Evolutionary conservation across 2,329 filamentous ascomycete species (phyloP).

Genomic region (Alternaria rosae): DNA sequence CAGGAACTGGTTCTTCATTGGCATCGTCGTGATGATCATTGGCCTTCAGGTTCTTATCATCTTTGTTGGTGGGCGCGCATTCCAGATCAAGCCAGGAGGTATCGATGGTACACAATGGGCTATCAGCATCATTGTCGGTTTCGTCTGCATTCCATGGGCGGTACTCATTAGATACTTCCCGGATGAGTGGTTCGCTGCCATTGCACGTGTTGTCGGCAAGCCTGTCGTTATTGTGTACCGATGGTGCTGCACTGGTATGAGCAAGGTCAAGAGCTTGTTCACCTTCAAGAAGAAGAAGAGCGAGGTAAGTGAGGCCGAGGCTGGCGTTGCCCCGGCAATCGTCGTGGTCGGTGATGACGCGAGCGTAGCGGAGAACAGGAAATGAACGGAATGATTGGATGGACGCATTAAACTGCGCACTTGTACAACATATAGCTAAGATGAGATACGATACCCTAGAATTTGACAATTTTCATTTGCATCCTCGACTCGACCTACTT

Average conservation of each 20-base stretch:
- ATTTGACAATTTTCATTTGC: neutral
- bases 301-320: constrained; percentile 26
- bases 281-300: constrained; percentile 20
- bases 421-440: neutral
- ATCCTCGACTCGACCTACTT: too few species aligned
- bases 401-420: neutral
- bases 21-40: constrained; percentile 65
- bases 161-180: constrained; percentile 61
- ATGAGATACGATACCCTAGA: neutral
- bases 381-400: neutral
- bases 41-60: constrained; percentile 65
- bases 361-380: constrained; percentile 3
- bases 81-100: constrained; percentile 58
- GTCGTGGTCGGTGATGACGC: constrained; percentile 22
- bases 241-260: constrained; percentile 14
- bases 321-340: constrained; percentile 25
- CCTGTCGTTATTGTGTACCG: constrained; percentile 34
- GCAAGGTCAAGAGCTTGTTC: constrained; percentile 25
- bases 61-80: constrained; percentile 64
- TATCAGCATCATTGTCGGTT: constrained; percentile 60
- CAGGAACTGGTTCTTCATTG: constrained; percentile 65
- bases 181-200: constrained; percentile 49
- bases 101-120: constrained; percentile 67
- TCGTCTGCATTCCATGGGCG: constrained; percentile 62
- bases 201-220: constrained; percentile 28